Conservation (phyloP, 148 eudicot genomes). For the Chenopodium berlandieri region DNA sequence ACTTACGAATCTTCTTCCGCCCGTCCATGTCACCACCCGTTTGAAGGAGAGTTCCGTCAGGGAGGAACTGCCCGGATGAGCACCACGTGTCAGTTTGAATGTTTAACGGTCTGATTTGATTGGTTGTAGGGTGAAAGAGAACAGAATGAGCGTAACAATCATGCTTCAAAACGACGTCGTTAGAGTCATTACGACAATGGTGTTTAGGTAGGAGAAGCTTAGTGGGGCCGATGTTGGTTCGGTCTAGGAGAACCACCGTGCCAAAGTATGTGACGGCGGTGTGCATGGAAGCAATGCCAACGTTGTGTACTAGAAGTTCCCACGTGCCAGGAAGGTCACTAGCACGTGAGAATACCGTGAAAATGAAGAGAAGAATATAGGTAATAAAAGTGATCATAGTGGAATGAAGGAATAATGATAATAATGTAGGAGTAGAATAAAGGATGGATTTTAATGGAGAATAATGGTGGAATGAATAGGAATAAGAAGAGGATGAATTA, state of each 20-base stretch:
- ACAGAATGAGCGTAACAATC: slow-evolving; percentile 91
- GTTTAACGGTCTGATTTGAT: slow-evolving; percentile 53
- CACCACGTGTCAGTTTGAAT: slow-evolving; percentile 98
- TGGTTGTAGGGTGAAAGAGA: slow-evolving; percentile 55
- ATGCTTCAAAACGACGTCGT: slow-evolving; percentile 30
- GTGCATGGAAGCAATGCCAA: slow-evolving; percentile 95
- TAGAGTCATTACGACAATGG: slow-evolving; percentile 40
- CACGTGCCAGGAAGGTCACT: slow-evolving; percentile 74
- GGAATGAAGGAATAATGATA: not conserved
- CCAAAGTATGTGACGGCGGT: slow-evolving; percentile 73
- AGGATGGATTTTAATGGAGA: not conserved
- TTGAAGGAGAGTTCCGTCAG: slow-evolving; percentile 87
- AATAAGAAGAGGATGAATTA: not conserved
- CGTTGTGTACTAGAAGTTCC: slow-evolving; percentile 68
- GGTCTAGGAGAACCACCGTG: slow-evolving; percentile 86
- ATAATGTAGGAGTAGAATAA: not conserved
- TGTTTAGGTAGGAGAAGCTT: slow-evolving; percentile 37
- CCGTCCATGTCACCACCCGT: slow-evolving; percentile 84
- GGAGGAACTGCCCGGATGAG: slow-evolving; percentile 91
- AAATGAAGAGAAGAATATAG: not conserved
- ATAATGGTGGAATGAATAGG: not conserved
- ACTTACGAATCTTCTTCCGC: slow-evolving; percentile 51
- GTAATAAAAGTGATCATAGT: not conserved
- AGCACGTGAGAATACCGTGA: slow-evolving; percentile 22
- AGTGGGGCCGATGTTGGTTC: slow-evolving; percentile 73